Evolutionary conservation across 208 protist genomes (phyloP).

Genomic region (Acanthamoeba castellanii): DNA sequence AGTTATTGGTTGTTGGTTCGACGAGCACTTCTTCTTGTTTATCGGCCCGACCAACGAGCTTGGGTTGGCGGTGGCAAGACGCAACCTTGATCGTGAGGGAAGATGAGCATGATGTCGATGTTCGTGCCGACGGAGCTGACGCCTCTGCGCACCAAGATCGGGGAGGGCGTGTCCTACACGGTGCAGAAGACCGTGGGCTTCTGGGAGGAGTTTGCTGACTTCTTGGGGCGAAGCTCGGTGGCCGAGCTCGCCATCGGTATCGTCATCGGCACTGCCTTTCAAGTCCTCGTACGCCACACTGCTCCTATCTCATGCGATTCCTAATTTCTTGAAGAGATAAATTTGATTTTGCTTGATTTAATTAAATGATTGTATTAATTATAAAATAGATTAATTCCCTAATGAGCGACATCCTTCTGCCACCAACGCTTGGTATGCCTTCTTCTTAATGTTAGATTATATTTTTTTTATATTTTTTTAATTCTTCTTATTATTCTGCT

Average conservation of each 20-base stretch:
- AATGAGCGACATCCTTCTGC: conserved; percentile 15
- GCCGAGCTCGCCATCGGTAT: conserved; percentile 37
- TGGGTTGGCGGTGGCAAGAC: not conserved
- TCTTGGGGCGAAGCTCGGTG: not conserved
- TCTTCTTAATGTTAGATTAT: not conserved
- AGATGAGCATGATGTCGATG: not conserved
- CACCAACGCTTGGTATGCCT: conserved; percentile 13
- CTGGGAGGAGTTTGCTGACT: conserved; percentile 37
- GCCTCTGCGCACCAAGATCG: not conserved
- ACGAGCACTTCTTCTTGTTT: not conserved
- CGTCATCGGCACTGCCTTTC: conserved; percentile 43
- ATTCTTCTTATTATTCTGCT: not conserved
- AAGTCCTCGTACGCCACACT: not conserved
- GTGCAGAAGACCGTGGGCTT: conserved; percentile 41
- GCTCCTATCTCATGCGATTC: not conserved
- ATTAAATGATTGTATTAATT: not conserved
- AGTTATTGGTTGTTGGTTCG: too few species aligned
- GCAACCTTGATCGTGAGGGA: not conserved
- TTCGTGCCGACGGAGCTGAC: not conserved
- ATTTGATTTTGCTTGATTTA: not conserved
- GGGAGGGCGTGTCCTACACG: conserved; percentile 18
- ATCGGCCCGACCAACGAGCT: too few species aligned
- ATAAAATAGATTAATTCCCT: conserved; percentile 4
- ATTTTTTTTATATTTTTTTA: not conserved
- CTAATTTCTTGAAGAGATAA: not conserved